phyloP scores from a whole-genome alignment of 2,329 filamentous ascomycete genomes.

The Microsporum canis region DNA sequence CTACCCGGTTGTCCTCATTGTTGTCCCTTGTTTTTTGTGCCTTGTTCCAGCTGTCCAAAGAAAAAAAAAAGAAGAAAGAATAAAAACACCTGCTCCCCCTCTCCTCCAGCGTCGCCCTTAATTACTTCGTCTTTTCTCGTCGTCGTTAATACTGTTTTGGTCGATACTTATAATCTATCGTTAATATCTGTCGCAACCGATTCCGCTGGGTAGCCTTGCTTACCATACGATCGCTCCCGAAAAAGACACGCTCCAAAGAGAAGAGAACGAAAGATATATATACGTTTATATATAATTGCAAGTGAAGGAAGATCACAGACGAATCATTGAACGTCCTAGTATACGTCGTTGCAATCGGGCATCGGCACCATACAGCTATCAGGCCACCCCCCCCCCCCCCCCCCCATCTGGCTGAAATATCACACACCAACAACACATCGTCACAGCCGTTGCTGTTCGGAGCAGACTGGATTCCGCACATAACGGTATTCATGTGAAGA shows the following conservation, averaged over 20 bases:
- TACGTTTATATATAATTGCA: neutral
- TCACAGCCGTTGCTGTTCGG: neutral
- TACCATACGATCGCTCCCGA: neutral
- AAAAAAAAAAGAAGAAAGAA: neutral
- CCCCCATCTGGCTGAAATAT: neutral
- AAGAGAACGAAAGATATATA: neutral
- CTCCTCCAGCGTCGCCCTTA: neutral
- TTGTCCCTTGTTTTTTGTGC: slow-evolving; percentile 7
- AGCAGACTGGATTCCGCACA: neutral
- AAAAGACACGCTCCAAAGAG: neutral
- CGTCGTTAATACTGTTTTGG: neutral
- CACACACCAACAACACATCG: neutral
- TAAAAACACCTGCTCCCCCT: neutral
- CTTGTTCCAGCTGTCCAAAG: slow-evolving; percentile 21
- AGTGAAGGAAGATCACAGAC: neutral
- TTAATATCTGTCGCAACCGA: neutral
- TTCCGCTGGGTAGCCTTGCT: neutral
- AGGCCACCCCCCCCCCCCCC: neutral
- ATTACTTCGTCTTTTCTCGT: neutral
- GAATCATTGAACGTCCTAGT: too few species aligned
- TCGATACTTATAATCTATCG: neutral
- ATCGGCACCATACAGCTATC: neutral
- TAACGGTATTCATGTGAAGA: slow-evolving; percentile 1
- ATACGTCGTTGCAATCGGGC: neutral
- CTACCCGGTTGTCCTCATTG: slow-evolving; percentile 23